A percentile compares a stretch with the other conserved stretches of the same genome.
These are phyloP conservation scores for Penicillium riverlandense DNA, from an alignment of 495 filamentous ascomycete genomes.

Conservation along the genomic window DNA sequence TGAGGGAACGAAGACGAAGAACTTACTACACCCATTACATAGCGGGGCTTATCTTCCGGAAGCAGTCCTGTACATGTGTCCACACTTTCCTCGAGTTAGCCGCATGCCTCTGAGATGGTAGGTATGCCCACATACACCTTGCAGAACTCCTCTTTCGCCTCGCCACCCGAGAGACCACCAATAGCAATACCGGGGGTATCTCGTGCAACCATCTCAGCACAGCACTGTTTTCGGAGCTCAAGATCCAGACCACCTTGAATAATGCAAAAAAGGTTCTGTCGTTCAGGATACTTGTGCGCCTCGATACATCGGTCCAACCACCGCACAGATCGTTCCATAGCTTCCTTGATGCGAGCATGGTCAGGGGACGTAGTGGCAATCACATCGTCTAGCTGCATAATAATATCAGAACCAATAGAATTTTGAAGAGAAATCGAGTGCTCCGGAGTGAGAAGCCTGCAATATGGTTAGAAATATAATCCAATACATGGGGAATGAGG, in stretches of 20 bases:
- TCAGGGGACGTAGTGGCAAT: slow-evolving; percentile 93
- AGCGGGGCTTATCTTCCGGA: slow-evolving; percentile 85
- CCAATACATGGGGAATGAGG: not conserved
- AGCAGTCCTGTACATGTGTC: slow-evolving; percentile 77
- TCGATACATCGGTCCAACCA: slow-evolving; percentile 97
- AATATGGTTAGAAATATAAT: not conserved
- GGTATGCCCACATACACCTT: slow-evolving; percentile 37
- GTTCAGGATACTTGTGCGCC: slow-evolving; percentile 75
- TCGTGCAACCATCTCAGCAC: slow-evolving; percentile 79
- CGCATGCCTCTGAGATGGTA: no score
- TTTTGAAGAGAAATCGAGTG: slow-evolving; percentile 96
- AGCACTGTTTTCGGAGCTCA: slow-evolving; percentile 80
- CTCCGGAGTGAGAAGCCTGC: slow-evolving; percentile 83
- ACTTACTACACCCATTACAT: slow-evolving; percentile 92
- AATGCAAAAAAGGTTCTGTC: slow-evolving; percentile 97
- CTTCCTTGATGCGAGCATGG: slow-evolving; percentile 75
- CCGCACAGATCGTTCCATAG: slow-evolving; percentile 93
- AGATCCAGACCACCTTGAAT: slow-evolving; percentile 94
- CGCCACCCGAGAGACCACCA: slow-evolving; percentile 84
- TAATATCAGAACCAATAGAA: slow-evolving; percentile 95
- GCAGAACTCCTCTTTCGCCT: slow-evolving; percentile 60
- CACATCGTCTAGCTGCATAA: slow-evolving; percentile 99
- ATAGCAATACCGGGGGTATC: slow-evolving; percentile 96
- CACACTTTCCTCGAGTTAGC: slow-evolving; percentile 47
- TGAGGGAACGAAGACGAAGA: not conserved